Base-by-base conservation (phyloP, 805 yeast species). In the Teunomyces barrocoloradensis region DNA sequence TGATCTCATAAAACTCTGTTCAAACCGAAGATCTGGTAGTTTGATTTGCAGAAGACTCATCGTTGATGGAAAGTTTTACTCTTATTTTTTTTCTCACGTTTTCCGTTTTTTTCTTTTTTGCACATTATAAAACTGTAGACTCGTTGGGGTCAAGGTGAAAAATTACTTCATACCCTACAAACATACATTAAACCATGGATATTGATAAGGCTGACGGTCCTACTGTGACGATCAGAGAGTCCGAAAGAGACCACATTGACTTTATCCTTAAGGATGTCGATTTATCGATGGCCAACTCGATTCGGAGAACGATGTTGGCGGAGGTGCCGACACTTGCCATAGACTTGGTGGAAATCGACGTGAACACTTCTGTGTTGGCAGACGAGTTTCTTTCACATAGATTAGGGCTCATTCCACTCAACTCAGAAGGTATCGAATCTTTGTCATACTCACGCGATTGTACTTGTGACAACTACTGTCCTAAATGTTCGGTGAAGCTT, bases 241-340 rank as follows among this genome's bases (percentile, higher is more conserved):
- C 92, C 15, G 90, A 86, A 42, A 77, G 78, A 54, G 97, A 92
- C 61, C 87, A 82, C 60, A 97, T 94, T 52, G 96, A 94, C 66
- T 87, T 94, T 61, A 89, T 92, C 33, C 69, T 94, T 47, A 80
- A 88, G 39, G 89, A 90, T 61, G 91, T 90, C 29, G 97, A 92
- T 63, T 68, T 94, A 50, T 81, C 97, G 56, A 73, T 92, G 60
- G 98, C 98, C 15, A 94, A 94, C 75, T 87, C 98, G 12, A 57
- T 94, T 33, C 80, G 99, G 57, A 78, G 99, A 65, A 82, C 87
- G 35, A 91, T 94, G 89, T 75, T 94, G 51, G 91, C 97, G 1
- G 99, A 94, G 68, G 94, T 94, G 48, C 99, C 99, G 29, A 94
- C 99, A 0, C 72, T 94, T 54, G 97, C 99, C 45, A 90, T 94